phyloP scores from a whole-genome alignment of 192 early-diverging fungal genomes.

The Chytriomyces confervae region DNA sequence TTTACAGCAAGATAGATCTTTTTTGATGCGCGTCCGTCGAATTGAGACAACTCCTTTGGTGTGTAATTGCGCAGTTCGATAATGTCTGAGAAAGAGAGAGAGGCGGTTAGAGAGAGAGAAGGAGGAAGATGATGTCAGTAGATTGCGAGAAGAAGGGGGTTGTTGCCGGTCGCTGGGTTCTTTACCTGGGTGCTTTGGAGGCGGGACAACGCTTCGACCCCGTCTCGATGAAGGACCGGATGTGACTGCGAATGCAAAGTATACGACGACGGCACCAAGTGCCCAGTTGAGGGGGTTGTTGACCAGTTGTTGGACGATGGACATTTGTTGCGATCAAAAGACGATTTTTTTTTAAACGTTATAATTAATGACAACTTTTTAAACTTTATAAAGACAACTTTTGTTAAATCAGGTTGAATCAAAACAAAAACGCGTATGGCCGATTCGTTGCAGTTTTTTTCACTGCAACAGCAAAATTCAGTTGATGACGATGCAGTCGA shows the following conservation, averaged over 20 bases:
- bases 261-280: constrained; percentile 62
- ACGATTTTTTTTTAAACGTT: too few relatives aligned
- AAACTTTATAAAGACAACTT: too few relatives aligned
- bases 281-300: constrained; percentile 76
- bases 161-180: too few relatives aligned
- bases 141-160: too few relatives aligned
- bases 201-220: constrained; percentile 29
- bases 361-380: too few relatives aligned
- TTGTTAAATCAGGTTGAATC: too few relatives aligned
- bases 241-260: constrained; percentile 45
- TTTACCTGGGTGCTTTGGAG: constrained; percentile 39
- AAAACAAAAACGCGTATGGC: too few relatives aligned
- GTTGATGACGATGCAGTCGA: too few relatives aligned
- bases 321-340: too few relatives aligned
- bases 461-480: too few relatives aligned
- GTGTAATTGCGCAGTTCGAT: constrained; percentile 77
- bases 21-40: constrained; percentile 63
- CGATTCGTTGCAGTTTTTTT: too few relatives aligned
- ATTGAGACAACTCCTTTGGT: constrained; percentile 73
- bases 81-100: constrained; percentile 53
- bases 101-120: not conserved
- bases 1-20: constrained; percentile 83
- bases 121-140: too few relatives aligned
- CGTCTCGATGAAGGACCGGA: constrained; percentile 8
- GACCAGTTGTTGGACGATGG: constrained; percentile 1